Evolutionary conservation across 108 stramenopile species (phyloP).

Genomic region (Schizochytrium sp.): DNA sequence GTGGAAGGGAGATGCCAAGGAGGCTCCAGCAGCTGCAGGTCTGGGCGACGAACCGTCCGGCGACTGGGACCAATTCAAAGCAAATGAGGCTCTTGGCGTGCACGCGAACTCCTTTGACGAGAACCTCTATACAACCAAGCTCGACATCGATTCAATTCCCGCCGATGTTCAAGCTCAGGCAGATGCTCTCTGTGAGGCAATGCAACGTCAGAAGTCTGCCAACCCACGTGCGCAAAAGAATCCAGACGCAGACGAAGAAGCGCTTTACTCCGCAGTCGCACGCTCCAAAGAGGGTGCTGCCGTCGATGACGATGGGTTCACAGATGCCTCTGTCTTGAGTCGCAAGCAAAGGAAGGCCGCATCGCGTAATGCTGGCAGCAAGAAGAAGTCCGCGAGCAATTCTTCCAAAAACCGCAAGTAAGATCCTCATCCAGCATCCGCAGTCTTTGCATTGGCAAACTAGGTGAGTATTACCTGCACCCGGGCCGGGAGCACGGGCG

Average conservation of each 20-base stretch:
- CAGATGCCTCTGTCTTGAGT: neutral
- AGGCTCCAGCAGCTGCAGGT: neutral
- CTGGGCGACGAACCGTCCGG: neutral
- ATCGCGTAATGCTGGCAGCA: too few species aligned
- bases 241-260: constrained; percentile 64
- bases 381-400: neutral
- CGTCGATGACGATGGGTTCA: neutral
- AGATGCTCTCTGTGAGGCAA: constrained; percentile 74
- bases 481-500: too few species aligned
- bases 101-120: constrained; percentile 78
- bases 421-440: too few species aligned
- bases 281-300: neutral
- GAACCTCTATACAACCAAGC: constrained; percentile 81
- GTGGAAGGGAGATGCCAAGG: neutral
- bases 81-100: constrained; percentile 73
- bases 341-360: too few species aligned
- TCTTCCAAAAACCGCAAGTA: neutral
- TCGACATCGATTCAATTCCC: constrained; percentile 66
- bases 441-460: too few species aligned
- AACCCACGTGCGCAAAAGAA: constrained; percentile 60
- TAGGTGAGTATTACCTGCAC: too few species aligned
- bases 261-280: neutral
- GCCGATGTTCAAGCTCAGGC: constrained; percentile 54
- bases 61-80: constrained; percentile 62
- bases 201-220: constrained; percentile 61